phyloP scores from a whole-genome alignment of 2,329 filamentous ascomycete genomes.

The Alternaria burnsii region DNA sequence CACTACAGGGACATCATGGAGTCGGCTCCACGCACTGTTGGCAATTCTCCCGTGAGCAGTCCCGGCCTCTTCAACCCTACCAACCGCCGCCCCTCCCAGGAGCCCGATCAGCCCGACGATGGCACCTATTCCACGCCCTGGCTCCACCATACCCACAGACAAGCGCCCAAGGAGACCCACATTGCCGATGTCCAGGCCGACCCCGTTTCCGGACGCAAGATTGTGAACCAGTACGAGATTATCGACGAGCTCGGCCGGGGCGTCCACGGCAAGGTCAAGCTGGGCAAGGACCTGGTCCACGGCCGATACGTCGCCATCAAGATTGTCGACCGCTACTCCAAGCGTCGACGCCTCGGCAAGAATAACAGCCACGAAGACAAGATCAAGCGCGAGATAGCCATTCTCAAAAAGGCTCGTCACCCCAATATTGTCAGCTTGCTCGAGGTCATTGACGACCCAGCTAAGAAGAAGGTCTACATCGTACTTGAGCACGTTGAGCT shows the following conservation, averaged over 20 bases:
- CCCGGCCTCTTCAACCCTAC: constrained; percentile 58
- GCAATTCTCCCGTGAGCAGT: constrained; percentile 58
- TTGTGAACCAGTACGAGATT: constrained; percentile 98
- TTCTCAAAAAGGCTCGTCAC: constrained; percentile 96
- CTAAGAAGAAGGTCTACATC: constrained; percentile 97
- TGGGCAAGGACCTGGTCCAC: constrained; percentile 81
- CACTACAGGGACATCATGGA: constrained; percentile 47
- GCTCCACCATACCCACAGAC: constrained; percentile 59
- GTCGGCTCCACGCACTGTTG: constrained; percentile 53
- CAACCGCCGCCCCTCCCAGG: constrained; percentile 40
- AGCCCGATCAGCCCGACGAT: constrained; percentile 41
- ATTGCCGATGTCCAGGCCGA: constrained; percentile 92
- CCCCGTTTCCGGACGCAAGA: constrained; percentile 86
- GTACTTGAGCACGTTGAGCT: constrained; percentile 94
- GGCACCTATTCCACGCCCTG: constrained; percentile 60
- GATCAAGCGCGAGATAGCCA: constrained; percentile 95
- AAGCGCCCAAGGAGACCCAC: constrained; percentile 73
- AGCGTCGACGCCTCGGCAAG: constrained; percentile 86
- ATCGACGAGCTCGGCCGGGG: constrained; percentile 95
- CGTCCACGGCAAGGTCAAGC: constrained; percentile 96
- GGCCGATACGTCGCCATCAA: constrained; percentile 92
- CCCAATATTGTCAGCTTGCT: constrained; percentile 95
- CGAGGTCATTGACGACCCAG: constrained; percentile 97
- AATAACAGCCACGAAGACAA: constrained; percentile 77
- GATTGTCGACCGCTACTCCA: constrained; percentile 95